Evolutionary conservation across 768 basidiomycete genomes (phyloP), one percentile per base, ranked within the genome.

Genomic region (Auricularia cornea): DNA sequence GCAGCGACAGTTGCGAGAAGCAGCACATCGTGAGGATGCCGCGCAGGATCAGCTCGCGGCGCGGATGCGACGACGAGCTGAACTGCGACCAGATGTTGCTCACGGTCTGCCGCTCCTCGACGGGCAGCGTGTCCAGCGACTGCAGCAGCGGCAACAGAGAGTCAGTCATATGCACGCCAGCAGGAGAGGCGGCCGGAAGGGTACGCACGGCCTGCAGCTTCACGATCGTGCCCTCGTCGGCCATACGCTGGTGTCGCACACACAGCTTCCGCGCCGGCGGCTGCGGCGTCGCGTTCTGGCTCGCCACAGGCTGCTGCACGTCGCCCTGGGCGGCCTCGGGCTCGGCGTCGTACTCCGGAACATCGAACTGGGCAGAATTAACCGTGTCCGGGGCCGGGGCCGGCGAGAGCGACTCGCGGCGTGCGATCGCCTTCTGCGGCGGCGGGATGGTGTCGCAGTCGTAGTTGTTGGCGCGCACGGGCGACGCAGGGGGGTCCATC

Each of bases 21-120:
- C 97, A 98, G 74, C 95, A 98, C 94, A 99, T 98, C 18, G 97
- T 98, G 68, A 99, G 86, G 64, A 99, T 83, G 44, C 97, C 97
- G 70, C 92, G 92, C 59, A 99, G 88, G 72, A 98, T 98, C 72
- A 98, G 86, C 62, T 90, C 92, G 40, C 97, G 84, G 38, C 91
- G 86, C 4, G 89, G 85, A 70, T 98, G 94, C 0, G 94, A 87
- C 1, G 96, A 96, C 1, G 92, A 91, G 23, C 94, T 96, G 76
- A 99, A 99, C 70, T 87, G 93, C 67, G 94, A 90, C 97, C 97
- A 99, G 68, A 98, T 85, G 3, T 89, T 83, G 70, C 88, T 98
- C 73, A 98, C 88, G 32, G 88, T 85, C 72, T 92, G 85, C 51
- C 96, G 84, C 66, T 98, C 96, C 62, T 86, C 81, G 20, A 94